Base-by-base conservation (phyloP, 2,329 filamentous ascomycete genomes). In the Fusarium nematophilum region DNA sequence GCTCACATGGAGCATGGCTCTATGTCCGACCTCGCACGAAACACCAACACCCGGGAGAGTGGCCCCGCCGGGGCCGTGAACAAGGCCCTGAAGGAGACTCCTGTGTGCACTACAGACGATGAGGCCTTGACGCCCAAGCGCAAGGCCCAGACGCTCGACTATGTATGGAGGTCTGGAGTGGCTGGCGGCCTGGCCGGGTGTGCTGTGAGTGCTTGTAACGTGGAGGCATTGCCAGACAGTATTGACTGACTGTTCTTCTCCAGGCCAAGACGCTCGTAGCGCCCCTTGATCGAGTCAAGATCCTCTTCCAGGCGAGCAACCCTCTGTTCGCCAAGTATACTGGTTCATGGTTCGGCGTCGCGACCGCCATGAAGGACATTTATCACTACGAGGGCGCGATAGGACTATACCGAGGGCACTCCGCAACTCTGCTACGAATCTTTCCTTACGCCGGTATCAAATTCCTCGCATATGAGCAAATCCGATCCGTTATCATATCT, bases 371-470 rank as follows among this genome's bases (percentile, higher is more conserved):
- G 76, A 85, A 85, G 65, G 90, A 93, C 68, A 98, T 99, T 61
- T 91, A 95, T 68, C 78, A 75, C 18, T 81, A 86, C 38, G 90
- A 96, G 60, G 95, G 95, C 30, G 64, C 85, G 2, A 73, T 81
- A 9, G 95, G 95, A 1, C 83, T 99, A 6, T 99, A 93, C 78
- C 90, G 95, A 46, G 95, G 95, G 6, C 95, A 99, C 75, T 97
- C 93, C 4, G 95, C 93, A 3, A 99, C 95, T 0, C 81, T 99
- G 3, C 83, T 98, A 46, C 89, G 95, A 62, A 96, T 99, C 61
- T 99, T 98, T 69, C 95, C 95, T 6, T 99, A 99, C 75, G 95
- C 94, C 13, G 94, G 91, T 38, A 97, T 98, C 77, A 99, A 99
- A 72, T 99, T 99, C 72, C 85, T 99, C 34, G 93, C 94, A 38